A percentile compares a stretch with the other conserved stretches of the same genome.
These are phyloP conservation scores for Cordia subcordata DNA, from an alignment of 257 asterid genomes.

Conservation along the genomic window DNA sequence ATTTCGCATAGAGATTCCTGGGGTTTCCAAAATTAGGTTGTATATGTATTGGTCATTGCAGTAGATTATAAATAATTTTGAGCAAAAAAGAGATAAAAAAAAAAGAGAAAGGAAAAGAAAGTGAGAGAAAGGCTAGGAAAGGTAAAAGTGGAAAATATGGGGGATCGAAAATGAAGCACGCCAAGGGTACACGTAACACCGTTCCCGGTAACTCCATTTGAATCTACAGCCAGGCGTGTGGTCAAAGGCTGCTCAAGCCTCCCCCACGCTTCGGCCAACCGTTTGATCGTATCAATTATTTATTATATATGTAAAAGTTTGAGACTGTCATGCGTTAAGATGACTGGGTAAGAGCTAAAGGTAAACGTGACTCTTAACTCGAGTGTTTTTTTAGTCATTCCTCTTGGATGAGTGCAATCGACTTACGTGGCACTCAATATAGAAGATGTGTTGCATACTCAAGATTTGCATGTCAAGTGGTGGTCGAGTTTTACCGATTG, in stretches of 20 bases:
- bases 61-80: constrained; percentile 17
- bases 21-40: constrained; percentile 22
- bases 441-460: too few species aligned
- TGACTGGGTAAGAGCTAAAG: too few species aligned
- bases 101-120: constrained; percentile 18
- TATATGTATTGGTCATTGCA: constrained; percentile 24
- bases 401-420: too few species aligned
- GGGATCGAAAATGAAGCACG: constrained; percentile 48
- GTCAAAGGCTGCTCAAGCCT: constrained; percentile 50
- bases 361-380: too few species aligned
- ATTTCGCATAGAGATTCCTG: constrained; percentile 10
- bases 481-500: too few species aligned
- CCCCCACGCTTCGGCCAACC: constrained; percentile 13
- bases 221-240: constrained; percentile 46
- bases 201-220: constrained; percentile 31
- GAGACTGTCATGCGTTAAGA: too few species aligned
- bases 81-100: constrained; percentile 12
- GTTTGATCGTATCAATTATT: background rate
- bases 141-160: constrained; percentile 7
- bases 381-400: too few species aligned
- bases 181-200: constrained; percentile 32
- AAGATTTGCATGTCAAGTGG: too few species aligned
- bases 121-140: constrained; percentile 14
- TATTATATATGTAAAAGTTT: too few species aligned
- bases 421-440: too few species aligned